Conservation (phyloP, 352 stramenopile species). For the Phytopythium chamaehyphon region DNA sequence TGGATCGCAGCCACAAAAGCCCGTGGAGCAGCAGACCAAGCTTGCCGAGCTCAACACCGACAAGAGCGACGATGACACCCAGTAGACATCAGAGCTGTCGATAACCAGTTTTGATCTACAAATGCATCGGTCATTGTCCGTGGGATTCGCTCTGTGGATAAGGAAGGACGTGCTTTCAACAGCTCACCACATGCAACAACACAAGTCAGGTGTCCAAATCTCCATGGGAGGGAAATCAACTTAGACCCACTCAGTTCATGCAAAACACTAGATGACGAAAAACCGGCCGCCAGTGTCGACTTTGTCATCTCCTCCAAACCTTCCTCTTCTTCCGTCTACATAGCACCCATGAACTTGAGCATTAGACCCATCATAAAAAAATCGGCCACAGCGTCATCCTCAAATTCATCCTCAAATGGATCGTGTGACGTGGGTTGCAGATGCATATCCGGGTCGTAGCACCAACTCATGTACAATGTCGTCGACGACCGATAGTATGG, state of each 20-base stretch:
- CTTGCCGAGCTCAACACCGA: slow-evolving; percentile 43
- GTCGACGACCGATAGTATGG: slow-evolving; percentile 11
- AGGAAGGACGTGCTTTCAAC: too few species aligned
- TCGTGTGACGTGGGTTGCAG: slow-evolving; percentile 10
- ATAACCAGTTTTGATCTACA: not conserved
- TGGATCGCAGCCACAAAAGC: slow-evolving; percentile 17
- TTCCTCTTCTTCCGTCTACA: not conserved
- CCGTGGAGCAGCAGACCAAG: slow-evolving; percentile 25
- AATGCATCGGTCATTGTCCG: too few species aligned
- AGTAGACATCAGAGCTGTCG: not conserved
- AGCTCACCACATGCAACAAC: too few species aligned
- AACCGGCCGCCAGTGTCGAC: too few species aligned
- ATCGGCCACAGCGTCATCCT: too few species aligned
- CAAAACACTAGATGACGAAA: too few species aligned
- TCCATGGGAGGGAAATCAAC: too few species aligned
- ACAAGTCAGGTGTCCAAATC: too few species aligned
- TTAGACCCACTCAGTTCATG: too few species aligned
- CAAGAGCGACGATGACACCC: slow-evolving; percentile 16
- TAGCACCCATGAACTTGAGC: not conserved
- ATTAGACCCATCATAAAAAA: not conserved
- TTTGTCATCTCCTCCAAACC: not conserved
- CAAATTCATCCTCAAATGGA: slow-evolving; percentile 12
- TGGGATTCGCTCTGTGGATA: too few species aligned
- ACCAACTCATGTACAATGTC: slow-evolving; percentile 18
- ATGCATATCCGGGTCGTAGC: slow-evolving; percentile 14